Evolutionary conservation across 371 early-diverging fungal species (phyloP).

Genomic region (Batkoa obscura): DNA sequence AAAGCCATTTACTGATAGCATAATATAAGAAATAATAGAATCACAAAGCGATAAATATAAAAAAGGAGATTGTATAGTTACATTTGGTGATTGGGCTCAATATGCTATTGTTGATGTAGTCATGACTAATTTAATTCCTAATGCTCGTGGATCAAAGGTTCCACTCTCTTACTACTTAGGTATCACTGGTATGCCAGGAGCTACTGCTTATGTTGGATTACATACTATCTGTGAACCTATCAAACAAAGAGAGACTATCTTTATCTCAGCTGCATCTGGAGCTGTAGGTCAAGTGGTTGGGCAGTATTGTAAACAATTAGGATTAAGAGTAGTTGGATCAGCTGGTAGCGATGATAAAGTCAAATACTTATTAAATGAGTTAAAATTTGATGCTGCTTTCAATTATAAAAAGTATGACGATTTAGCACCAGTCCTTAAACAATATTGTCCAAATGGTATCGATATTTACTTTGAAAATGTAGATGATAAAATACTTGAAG

Average conservation of each 20-base stretch:
- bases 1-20: too few relatives aligned
- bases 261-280: slow-evolving; percentile 11
- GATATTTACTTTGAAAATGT: slow-evolving; percentile 51
- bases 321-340: slow-evolving; percentile 36
- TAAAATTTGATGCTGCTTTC: slow-evolving; percentile 42
- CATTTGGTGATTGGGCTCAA: slow-evolving; percentile 31
- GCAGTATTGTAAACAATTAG: slow-evolving; percentile 35
- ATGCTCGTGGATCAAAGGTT: slow-evolving; percentile 4
- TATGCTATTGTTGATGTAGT: slow-evolving; percentile 20
- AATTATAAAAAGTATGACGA: slow-evolving; percentile 41
- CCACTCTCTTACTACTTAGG: slow-evolving; percentile 30
- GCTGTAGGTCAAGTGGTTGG: slow-evolving; percentile 47
- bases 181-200: slow-evolving; percentile 33
- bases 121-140: slow-evolving; percentile 8
- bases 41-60: slow-evolving; percentile 22
- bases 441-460: slow-evolving; percentile 33
- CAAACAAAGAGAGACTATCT: slow-evolving; percentile 41
- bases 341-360: slow-evolving; percentile 52
- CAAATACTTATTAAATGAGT: slow-evolving; percentile 22
- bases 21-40: too few relatives aligned
- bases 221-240: slow-evolving; percentile 25
- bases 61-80: slow-evolving; percentile 36
- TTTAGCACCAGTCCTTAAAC: slow-evolving; percentile 16
- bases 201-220: slow-evolving; percentile 30
- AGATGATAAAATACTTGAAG: slow-evolving; percentile 44